phyloP scores from a whole-genome alignment of 768 basidiomycete genomes.

The Auricularia heimuer region DNA sequence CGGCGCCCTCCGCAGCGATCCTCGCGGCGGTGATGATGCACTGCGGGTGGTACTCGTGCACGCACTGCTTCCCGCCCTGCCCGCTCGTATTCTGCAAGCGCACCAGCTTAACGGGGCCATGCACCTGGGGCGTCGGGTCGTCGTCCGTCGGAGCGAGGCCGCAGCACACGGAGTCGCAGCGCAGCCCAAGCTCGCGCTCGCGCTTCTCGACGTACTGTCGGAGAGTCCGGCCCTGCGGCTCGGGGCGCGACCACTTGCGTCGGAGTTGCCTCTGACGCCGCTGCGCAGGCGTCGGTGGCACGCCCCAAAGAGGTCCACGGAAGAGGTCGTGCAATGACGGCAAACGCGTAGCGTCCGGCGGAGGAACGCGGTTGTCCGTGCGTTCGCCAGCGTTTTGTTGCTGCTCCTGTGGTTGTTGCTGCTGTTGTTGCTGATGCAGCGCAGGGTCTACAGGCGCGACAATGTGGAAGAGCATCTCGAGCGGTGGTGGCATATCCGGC shows the following conservation, averaged over 20 bases:
- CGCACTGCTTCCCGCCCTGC: conserved; percentile 26
- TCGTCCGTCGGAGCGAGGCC: conserved; percentile 69
- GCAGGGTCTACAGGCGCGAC: not conserved
- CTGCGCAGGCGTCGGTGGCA: not conserved
- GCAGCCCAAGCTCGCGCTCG: conserved; percentile 61
- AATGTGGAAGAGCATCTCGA: not conserved
- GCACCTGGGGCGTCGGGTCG: conserved; percentile 37
- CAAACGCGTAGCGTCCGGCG: not conserved
- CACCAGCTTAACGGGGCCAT: conserved; percentile 14
- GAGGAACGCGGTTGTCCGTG: conserved; percentile 10
- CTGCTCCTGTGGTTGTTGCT: not conserved
- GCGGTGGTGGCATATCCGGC: not conserved
- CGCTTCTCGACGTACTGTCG: conserved; percentile 64
- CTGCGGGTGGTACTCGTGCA: conserved; percentile 59
- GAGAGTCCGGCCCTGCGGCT: conserved; percentile 58
- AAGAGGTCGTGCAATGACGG: conserved; percentile 1
- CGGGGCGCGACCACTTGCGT: conserved; percentile 47
- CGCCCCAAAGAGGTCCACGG: not conserved
- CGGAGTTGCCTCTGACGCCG: conserved; percentile 7
- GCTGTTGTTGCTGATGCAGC: not conserved
- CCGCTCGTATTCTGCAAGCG: not conserved
- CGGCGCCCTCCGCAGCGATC: conserved; percentile 26
- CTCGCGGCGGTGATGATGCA: conserved; percentile 64
- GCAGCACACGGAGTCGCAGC: conserved; percentile 66
- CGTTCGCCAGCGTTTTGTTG: not conserved